Evolutionary conservation across 768 basidiomycete species (phyloP).

Genomic region (Pleurotus pulmonarius): DNA sequence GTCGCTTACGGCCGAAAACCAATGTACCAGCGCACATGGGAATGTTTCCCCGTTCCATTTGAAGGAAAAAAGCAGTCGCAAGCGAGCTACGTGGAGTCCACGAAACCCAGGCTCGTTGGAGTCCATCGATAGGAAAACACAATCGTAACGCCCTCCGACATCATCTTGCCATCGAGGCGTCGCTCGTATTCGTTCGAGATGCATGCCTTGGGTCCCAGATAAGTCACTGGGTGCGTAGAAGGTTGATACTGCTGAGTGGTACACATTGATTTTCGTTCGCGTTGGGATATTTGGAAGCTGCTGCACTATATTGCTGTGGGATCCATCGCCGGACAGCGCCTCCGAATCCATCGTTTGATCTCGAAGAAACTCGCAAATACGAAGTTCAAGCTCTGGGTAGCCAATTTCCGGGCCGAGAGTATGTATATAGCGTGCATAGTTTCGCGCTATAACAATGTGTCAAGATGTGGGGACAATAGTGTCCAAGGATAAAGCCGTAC

Average conservation of each 20-base stretch:
- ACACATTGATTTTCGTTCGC: conserved; percentile 5
- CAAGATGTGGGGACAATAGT: no score
- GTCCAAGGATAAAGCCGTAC: no score
- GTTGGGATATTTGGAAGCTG: no score
- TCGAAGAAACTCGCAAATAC: no score
- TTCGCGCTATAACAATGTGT: no score
- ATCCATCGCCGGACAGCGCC: no score
- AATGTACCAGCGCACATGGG: conserved; percentile 24
- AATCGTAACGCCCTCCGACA: conserved; percentile 17
- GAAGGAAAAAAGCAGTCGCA: conserved; percentile 21
- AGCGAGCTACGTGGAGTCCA: conserved; percentile 20
- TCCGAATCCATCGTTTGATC: no score
- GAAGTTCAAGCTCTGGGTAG: no score
- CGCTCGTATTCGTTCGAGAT: conserved; percentile 19
- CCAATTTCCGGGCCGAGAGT: no score
- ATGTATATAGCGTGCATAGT: no score
- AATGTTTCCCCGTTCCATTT: conserved; percentile 11
- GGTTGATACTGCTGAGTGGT: conserved; percentile 13
- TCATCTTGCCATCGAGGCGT: conserved; percentile 18
- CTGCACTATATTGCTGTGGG: no score
- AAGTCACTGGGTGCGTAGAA: conserved; percentile 26
- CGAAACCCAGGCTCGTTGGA: conserved; percentile 9
- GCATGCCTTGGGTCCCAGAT: conserved; percentile 23
- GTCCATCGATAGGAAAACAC: conserved; percentile 17
- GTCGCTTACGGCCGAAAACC: conserved; percentile 15